phyloP scores from a whole-genome alignment of 2,329 filamentous ascomycete species.

The Raffaelea arxii region DNA sequence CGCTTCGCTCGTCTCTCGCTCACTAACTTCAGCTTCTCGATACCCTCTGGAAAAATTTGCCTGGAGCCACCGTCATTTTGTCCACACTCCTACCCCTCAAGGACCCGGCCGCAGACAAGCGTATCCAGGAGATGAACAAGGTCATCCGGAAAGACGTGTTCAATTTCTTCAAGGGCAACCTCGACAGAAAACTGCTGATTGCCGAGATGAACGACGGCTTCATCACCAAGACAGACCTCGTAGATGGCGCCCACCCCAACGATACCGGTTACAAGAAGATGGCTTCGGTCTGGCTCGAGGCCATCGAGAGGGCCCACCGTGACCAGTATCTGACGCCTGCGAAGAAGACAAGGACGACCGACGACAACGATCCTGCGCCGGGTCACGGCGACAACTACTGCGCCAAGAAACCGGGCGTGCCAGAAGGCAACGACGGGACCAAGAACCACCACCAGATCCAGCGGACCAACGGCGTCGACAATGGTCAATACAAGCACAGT shows the following conservation, averaged over 20 bases:
- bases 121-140: not conserved
- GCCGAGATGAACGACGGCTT: constrained; percentile 2
- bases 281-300: constrained; percentile 2
- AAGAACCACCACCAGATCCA: too few species aligned
- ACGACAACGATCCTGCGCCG: not conserved
- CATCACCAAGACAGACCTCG: not conserved
- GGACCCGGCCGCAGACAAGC: not conserved
- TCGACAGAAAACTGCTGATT: not conserved
- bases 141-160: not conserved
- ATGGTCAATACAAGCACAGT: not conserved
- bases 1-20: not conserved
- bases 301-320: not conserved
- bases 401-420: too few species aligned
- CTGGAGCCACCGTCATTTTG: not conserved
- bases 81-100: constrained; percentile 1
- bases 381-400: not conserved
- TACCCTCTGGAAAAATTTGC: not conserved
- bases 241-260: constrained; percentile 1
- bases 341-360: not conserved
- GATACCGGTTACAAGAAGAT: constrained; percentile 2
- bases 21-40: constrained; percentile 2
- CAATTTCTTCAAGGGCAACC: not conserved
- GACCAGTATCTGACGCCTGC: not conserved
- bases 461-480: not conserved
- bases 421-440: too few species aligned